Evolutionary conservation across 2,329 filamentous ascomycete species (phyloP), one percentile per base, ranked within the genome.

Genomic region (Phyllosticta capitalensis): DNA sequence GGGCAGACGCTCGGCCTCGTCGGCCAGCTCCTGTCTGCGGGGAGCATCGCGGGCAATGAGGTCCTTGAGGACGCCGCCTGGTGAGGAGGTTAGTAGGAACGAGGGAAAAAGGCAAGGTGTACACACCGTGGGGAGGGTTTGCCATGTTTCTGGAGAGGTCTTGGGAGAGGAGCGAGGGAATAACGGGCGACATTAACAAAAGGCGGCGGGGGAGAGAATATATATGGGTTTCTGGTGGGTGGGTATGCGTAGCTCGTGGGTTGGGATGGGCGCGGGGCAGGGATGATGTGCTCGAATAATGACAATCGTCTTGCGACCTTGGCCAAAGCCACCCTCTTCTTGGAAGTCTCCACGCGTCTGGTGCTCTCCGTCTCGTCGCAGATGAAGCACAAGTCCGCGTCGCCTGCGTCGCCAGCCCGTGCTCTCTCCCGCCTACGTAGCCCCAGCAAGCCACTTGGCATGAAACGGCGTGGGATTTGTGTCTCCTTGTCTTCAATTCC

Each of bases 11-110:
- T 96, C 92, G 50, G 92, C 89, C 79, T 99, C 94, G 53, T 83
- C 83, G 60, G 80, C 79, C 64, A 99, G 88, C 79, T 96, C 81
- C 64, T 81, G 81, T 66, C 94, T 87, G 71, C 88, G 86, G 67
- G 89, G 89, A 64, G 86, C 83, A 83, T 99, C 94, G 78, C 94
- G 88, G 66, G 91, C 92, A 68, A 97, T 83, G 73, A 99, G 85
- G 82, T 99, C 94, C 88, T 97, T 97, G 72, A 99, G 89, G 81
- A 92, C 81, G 72, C 94, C 94, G 78, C 92, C 92, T 79, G 64
- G 30, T 61, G 48, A 50, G 9, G 54, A 33, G 51, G 54, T 24
- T 14, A 7, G 58, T 12, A 2, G 21, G n/a, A 45, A 9, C n/a
- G 9, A 45, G 21, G 33, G 28, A 49, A 24, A 52, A 52, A n/a